phyloP scores from a whole-genome alignment of 306 rosid species.

The Lathyrus sativus region DNA sequence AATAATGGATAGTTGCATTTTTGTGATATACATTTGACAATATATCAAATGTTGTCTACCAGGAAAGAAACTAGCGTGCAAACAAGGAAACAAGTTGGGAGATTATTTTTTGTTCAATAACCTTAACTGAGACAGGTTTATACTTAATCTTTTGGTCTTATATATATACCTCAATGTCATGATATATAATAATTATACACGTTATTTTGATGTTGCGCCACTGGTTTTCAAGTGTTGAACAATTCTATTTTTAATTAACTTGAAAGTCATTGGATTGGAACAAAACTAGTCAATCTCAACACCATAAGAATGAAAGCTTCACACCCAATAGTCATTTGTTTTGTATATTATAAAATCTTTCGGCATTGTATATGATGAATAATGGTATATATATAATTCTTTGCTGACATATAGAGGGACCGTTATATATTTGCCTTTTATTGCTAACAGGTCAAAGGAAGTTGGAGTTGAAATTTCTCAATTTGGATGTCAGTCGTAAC shows the following conservation, averaged over 20 bases:
- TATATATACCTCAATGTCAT: conserved; percentile 28
- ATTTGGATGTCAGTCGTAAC: neutral
- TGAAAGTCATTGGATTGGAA: conserved; percentile 38
- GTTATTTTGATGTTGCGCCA: conserved; percentile 4
- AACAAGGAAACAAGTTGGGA: conserved; percentile 28
- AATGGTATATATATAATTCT: too few relatives aligned
- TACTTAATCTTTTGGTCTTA: conserved; percentile 20
- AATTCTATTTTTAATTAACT: conserved; percentile 43
- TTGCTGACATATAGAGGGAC: neutral
- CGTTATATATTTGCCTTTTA: conserved; percentile 2
- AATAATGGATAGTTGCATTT: conserved; percentile 7
- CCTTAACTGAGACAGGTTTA: conserved; percentile 24
- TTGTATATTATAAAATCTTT: neutral
- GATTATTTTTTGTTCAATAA: conserved; percentile 26
- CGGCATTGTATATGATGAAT: neutral
- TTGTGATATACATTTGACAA: conserved; percentile 26
- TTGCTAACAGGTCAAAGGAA: neutral
- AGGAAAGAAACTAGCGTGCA: conserved; percentile 31
- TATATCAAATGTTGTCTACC: conserved; percentile 35
- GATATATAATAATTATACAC: neutral
- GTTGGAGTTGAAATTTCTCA: neutral
- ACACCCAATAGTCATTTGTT: neutral
- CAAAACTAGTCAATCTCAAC: conserved; percentile 40
- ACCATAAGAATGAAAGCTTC: conserved; percentile 5
- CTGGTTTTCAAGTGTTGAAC: conserved; percentile 34